Percentiles rank a stretch among this genome's conserved stretches.
Conservation (phyloP, 1,139 yeast genomes). For the Nakaseomyces delphensis region DNA sequence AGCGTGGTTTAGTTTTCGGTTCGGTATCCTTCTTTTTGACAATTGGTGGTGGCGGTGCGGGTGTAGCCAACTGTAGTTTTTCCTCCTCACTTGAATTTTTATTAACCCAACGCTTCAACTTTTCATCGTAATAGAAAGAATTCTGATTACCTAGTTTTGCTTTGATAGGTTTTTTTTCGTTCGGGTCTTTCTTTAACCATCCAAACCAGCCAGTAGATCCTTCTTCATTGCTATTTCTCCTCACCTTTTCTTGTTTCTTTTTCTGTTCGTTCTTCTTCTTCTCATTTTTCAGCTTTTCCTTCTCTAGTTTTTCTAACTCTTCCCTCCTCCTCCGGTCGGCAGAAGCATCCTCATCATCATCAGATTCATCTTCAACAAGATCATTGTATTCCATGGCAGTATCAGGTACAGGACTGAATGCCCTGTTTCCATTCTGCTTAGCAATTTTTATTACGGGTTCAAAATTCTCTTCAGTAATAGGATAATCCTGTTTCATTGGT, state of each 20-base stretch:
- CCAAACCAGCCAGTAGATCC: slow-evolving; percentile 38
- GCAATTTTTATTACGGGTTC: slow-evolving; percentile 23
- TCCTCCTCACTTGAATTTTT: slow-evolving; percentile 63
- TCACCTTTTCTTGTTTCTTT: slow-evolving; percentile 20
- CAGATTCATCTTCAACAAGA: slow-evolving; percentile 39
- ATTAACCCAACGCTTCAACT: slow-evolving; percentile 80
- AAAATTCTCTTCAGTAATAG: slow-evolving; percentile 17
- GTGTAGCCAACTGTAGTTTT: slow-evolving; percentile 49
- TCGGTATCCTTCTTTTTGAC: slow-evolving; percentile 35
- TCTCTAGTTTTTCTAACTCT: slow-evolving; percentile 29
- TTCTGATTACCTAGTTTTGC: slow-evolving; percentile 82
- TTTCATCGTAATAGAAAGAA: slow-evolving; percentile 71
- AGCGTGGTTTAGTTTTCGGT: slow-evolving; percentile 33
- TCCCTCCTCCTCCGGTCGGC: slow-evolving; percentile 22
- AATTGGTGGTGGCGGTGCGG: slow-evolving; percentile 64
- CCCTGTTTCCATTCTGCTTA: slow-evolving; percentile 10
- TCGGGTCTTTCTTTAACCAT: slow-evolving; percentile 41
- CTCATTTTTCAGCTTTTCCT: slow-evolving; percentile 34
- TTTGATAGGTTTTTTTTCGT: slow-evolving; percentile 63
- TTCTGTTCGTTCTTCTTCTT: slow-evolving; percentile 33
- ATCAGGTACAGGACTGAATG: slow-evolving; percentile 13
- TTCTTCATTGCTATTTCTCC: slow-evolving; percentile 18
- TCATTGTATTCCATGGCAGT: slow-evolving; percentile 33
- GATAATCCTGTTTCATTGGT: slow-evolving; percentile 20
- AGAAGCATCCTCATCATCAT: slow-evolving; percentile 33